Conservation (phyloP, 2,329 filamentous ascomycete genomes). For the Purpureocillium lavendulum region DNA sequence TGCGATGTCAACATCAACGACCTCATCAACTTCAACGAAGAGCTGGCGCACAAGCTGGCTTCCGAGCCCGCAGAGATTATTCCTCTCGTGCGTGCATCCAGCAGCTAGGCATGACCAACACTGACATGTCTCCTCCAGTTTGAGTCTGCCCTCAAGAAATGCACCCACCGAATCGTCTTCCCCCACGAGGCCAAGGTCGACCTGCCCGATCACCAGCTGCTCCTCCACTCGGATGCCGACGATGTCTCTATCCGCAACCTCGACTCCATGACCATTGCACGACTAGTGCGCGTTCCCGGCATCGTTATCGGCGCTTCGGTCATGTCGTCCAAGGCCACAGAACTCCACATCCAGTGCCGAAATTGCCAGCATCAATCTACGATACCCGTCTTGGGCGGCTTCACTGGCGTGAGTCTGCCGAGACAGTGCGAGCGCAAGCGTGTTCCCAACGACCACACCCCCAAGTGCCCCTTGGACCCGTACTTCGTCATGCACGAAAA, state of each 20-base stretch:
- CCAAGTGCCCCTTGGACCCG: constrained; percentile 83
- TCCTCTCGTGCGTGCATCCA: constrained; percentile 57
- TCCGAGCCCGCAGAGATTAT: constrained; percentile 90
- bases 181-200: constrained; percentile 59
- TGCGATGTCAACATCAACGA: constrained; percentile 96
- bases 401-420: constrained; percentile 78
- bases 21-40: constrained; percentile 92
- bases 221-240: constrained; percentile 85
- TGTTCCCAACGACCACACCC: constrained; percentile 55
- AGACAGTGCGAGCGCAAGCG: constrained; percentile 62
- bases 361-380: constrained; percentile 68
- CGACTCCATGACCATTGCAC: constrained; percentile 84
- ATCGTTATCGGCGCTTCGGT: constrained; percentile 97
- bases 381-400: constrained; percentile 72
- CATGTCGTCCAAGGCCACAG: constrained; percentile 89
- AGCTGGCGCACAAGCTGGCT: constrained; percentile 80
- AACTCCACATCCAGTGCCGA: constrained; percentile 78
- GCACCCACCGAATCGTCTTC: constrained; percentile 88
- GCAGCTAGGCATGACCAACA: background rate
- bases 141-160: constrained; percentile 80
- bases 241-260: constrained; percentile 91
- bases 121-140: constrained; percentile 49
- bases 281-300: constrained; percentile 91
- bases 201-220: constrained; percentile 86
- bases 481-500: constrained; percentile 95